Evolutionary conservation across 208 protist genomes (phyloP).

Genomic region (Borovskyia barvae): DNA sequence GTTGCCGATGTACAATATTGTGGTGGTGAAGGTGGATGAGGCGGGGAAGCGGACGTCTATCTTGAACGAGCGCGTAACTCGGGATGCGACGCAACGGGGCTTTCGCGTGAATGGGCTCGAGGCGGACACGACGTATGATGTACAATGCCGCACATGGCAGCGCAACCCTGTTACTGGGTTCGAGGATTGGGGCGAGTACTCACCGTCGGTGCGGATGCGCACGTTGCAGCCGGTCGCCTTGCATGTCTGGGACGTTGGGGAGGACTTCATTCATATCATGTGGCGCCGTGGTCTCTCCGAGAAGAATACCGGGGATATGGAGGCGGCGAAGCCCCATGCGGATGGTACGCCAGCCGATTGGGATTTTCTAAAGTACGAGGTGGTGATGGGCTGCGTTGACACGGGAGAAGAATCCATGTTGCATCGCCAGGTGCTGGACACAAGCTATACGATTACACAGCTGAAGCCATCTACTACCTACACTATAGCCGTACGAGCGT

Average conservation of each 20-base stretch:
- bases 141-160: constrained; percentile 75
- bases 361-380: constrained; percentile 86
- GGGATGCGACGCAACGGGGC: constrained; percentile 36
- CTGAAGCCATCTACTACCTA: constrained; percentile 82
- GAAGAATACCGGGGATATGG: neutral
- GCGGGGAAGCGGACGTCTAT: constrained; percentile 34
- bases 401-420: constrained; percentile 79
- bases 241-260: constrained; percentile 82
- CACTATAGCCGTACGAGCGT: constrained; percentile 82
- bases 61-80: constrained; percentile 55
- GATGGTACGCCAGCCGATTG: constrained; percentile 15
- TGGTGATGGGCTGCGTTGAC: constrained; percentile 80
- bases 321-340: neutral
- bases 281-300: constrained; percentile 70
- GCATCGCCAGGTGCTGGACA: constrained; percentile 79
- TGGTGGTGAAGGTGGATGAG: constrained; percentile 44
- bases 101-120: constrained; percentile 72
- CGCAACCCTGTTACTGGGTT: constrained; percentile 63
- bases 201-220: constrained; percentile 49
- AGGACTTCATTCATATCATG: constrained; percentile 84
- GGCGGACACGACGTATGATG: constrained; percentile 74
- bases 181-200: constrained; percentile 84
- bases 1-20: constrained; percentile 34
- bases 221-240: constrained; percentile 77
- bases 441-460: constrained; percentile 84